phyloP scores from a whole-genome alignment of 2,329 filamentous ascomycete species.

The Alternaria hordeiaustralica region DNA sequence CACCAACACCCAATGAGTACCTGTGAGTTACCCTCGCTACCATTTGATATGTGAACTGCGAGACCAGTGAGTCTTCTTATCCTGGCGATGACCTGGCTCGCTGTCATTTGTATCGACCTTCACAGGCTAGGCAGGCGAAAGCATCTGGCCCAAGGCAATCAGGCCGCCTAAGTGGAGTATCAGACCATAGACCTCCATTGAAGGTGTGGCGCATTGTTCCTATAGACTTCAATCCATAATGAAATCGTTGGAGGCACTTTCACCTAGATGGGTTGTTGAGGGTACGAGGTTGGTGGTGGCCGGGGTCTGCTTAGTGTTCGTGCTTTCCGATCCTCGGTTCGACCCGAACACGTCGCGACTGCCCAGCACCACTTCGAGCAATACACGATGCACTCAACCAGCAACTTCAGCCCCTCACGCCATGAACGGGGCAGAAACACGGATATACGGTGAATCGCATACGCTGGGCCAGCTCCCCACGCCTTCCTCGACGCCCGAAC shows the following conservation, averaged over 20 bases:
- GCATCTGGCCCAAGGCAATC: too few species aligned
- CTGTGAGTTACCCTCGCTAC: too few species aligned
- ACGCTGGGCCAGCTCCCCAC: conserved; percentile 37
- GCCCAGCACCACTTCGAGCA: background rate
- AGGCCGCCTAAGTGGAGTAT: too few species aligned
- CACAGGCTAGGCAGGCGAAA: too few species aligned
- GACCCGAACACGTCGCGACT: conserved; percentile 8
- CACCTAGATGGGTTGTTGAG: background rate
- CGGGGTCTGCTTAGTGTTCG: background rate
- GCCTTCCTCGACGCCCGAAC: conserved; percentile 34
- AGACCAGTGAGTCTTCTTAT: too few species aligned
- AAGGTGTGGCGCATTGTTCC: too few species aligned
- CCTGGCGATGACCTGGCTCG: too few species aligned
- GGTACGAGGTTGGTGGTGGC: background rate
- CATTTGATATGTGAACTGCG: too few species aligned
- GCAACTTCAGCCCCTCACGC: conserved; percentile 19
- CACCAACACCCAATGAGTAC: too few species aligned
- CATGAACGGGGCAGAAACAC: conserved; percentile 40
- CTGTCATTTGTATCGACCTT: too few species aligned
- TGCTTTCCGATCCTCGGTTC: background rate
- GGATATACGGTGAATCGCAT: conserved; percentile 24
- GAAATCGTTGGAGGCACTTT: background rate
- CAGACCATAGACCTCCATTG: too few species aligned
- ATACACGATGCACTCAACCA: conserved; percentile 24
- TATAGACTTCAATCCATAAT: too few species aligned